Conservation (phyloP, 768 basidiomycete species). For the Flagelloscypha sp. region DNA sequence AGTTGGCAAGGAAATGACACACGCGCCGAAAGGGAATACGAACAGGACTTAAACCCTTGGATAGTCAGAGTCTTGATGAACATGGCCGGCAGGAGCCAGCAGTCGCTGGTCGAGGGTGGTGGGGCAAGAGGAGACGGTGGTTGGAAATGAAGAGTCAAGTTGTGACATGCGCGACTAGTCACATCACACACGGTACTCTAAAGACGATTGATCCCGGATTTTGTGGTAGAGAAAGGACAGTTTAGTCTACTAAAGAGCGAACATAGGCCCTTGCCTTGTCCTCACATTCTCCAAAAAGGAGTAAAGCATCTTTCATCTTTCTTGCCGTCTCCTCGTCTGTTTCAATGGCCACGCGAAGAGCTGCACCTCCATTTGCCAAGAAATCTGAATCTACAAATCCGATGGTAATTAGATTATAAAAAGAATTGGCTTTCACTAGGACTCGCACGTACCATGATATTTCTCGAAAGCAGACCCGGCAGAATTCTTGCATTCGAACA, state of each 20-base stretch:
- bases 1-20: background rate
- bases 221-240: no score
- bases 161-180: no score
- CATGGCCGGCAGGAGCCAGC: constrained; percentile 38
- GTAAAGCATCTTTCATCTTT: constrained; percentile 37
- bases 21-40: constrained; percentile 14
- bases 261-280: constrained; percentile 30
- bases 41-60: constrained; percentile 98
- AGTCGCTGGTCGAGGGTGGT: no score
- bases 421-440: background rate
- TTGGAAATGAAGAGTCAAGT: no score
- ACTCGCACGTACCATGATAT: background rate
- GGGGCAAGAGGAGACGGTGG: no score
- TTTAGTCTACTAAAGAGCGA: no score
- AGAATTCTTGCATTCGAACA: constrained; percentile 4
- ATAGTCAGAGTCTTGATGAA: constrained; percentile 86
- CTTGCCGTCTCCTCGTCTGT: constrained; percentile 30
- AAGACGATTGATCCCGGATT: no score
- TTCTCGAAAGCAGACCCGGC: background rate
- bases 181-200: no score
- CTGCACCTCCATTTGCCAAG: constrained; percentile 24
- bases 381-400: constrained; percentile 19
- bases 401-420: constrained; percentile 1
- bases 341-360: constrained; percentile 27
- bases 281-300: constrained; percentile 36